These are phyloP conservation scores for Fusarium sp. DNA, from an alignment of 2,329 filamentous ascomycete species.

Conservation along the genomic window DNA sequence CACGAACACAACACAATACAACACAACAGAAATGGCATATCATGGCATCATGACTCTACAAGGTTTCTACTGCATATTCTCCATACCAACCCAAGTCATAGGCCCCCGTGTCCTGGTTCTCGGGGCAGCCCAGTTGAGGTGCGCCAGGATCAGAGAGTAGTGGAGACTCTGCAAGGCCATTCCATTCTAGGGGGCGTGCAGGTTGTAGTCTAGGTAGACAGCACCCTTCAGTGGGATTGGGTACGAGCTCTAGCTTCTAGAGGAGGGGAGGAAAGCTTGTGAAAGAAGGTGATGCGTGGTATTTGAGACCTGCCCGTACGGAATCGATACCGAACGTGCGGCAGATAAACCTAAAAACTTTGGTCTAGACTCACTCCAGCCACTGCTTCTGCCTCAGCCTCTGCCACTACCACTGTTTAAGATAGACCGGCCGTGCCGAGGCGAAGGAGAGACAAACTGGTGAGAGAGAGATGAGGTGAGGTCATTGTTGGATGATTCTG, in stretches of 20 bases:
- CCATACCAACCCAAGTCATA: constrained; percentile 3
- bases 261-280: constrained; percentile 23
- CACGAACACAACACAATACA: constrained; percentile 6
- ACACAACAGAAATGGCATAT: constrained; percentile 28
- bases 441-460: constrained; percentile 1
- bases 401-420: constrained; percentile 14
- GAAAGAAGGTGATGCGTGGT: constrained; percentile 16
- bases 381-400: background rate
- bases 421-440: constrained; percentile 32
- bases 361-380: constrained; percentile 10
- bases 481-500: constrained; percentile 16
- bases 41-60: constrained; percentile 10
- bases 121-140: constrained; percentile 39
- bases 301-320: constrained; percentile 39
- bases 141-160: constrained; percentile 42
- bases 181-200: constrained; percentile 16
- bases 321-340: constrained; percentile 44
- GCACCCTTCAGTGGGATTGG: background rate
- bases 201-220: constrained; percentile 15
- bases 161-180: constrained; percentile 27
- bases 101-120: constrained; percentile 47
- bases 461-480: constrained; percentile 5
- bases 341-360: constrained; percentile 42
- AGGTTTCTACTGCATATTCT: background rate
- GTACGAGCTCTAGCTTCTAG: no score